phyloP scores from a whole-genome alignment of 176 grass and related monocot genomes.

The Zoysia japonica region DNA sequence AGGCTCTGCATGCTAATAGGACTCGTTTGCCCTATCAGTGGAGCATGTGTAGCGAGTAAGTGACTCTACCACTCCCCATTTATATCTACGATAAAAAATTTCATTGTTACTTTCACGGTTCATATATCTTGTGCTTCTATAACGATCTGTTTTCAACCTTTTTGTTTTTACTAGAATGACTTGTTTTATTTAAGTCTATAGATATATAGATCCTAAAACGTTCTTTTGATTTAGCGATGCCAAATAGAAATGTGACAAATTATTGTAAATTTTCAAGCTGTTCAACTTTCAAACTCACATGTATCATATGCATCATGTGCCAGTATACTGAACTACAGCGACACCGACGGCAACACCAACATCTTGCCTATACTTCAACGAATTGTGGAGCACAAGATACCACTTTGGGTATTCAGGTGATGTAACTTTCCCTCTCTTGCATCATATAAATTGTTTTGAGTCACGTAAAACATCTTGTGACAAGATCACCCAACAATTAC shows the following conservation, averaged over 20 bases:
- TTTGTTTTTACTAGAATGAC: too few species aligned
- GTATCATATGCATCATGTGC: slow-evolving; percentile 19
- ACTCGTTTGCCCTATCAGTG: slow-evolving; percentile 80
- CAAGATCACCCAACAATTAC: slow-evolving; percentile 20
- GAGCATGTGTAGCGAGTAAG: slow-evolving; percentile 97
- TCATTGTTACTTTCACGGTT: not conserved
- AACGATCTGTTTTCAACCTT: not conserved
- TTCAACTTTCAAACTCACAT: slow-evolving; percentile 27
- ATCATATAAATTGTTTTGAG: not conserved
- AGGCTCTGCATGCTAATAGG: slow-evolving; percentile 86
- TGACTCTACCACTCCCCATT: slow-evolving; percentile 4
- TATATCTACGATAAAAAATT: not conserved
- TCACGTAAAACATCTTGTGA: slow-evolving; percentile 10
- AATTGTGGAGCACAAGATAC: slow-evolving; percentile 84
- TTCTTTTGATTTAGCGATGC: not conserved
- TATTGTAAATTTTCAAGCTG: not conserved
- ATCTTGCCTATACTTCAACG: slow-evolving; percentile 82
- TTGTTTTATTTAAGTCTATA: too few species aligned
- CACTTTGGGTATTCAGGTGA: slow-evolving; percentile 95
- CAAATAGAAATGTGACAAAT: not conserved
- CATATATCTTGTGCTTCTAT: not conserved
- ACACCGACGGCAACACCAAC: slow-evolving; percentile 72
- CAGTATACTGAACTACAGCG: slow-evolving; percentile 89
- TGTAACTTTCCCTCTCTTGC: not conserved
- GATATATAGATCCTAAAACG: not conserved